These are phyloP conservation scores for Conoideocrella luteorostrata DNA, from an alignment of 2,329 filamentous ascomycete species.

Conservation along the genomic window DNA sequence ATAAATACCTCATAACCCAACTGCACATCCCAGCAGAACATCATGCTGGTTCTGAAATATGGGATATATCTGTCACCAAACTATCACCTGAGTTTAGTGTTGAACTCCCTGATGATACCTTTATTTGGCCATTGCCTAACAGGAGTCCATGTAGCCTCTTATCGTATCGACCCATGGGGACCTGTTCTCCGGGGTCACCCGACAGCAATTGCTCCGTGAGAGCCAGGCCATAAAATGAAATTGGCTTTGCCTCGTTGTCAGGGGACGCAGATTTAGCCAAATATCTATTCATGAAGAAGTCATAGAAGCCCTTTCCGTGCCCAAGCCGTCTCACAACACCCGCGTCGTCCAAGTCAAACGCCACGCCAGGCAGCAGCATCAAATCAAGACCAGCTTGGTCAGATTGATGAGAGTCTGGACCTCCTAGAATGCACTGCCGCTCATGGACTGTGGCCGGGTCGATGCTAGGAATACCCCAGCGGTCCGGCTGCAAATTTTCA, in stretches of 20 bases:
- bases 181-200: conserved; percentile 47
- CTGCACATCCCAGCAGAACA: too few species aligned
- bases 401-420: conserved; percentile 38
- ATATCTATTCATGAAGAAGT: conserved; percentile 81
- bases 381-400: conserved; percentile 61
- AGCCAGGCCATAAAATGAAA: conserved; percentile 67
- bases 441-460: conserved; percentile 55
- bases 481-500: conserved; percentile 66
- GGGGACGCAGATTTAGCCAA: conserved; percentile 35
- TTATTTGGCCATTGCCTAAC: conserved; percentile 61
- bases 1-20: too few species aligned
- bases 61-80: too few species aligned
- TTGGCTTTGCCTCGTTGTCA: conserved; percentile 26
- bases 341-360: conserved; percentile 63
- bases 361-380: conserved; percentile 87
- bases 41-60: too few species aligned
- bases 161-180: conserved; percentile 73
- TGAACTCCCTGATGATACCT: conserved; percentile 11
- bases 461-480: conserved; percentile 93
- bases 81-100: neutral
- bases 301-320: conserved; percentile 96
- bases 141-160: conserved; percentile 73
- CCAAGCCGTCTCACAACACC: conserved; percentile 68
- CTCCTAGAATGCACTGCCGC: conserved; percentile 69
- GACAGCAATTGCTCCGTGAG: conserved; percentile 77